Evolutionary conservation across 371 early-diverging fungal species (phyloP).

Genomic region (Actinomortierella wolfii): DNA sequence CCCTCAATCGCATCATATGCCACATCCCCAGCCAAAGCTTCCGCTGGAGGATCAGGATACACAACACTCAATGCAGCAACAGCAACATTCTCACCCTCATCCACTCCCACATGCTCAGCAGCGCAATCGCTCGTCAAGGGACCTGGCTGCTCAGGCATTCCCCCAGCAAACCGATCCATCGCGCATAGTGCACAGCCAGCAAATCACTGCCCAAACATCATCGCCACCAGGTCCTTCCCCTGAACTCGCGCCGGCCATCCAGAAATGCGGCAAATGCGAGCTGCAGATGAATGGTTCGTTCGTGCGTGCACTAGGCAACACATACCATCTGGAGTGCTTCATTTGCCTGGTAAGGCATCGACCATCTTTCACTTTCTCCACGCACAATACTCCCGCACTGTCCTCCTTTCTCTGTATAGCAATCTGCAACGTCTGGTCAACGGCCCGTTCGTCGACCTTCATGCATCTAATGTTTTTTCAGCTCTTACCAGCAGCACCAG

Average conservation of each 20-base stretch:
- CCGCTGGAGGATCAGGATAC: too few species aligned
- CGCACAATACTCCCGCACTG: conserved; percentile 3
- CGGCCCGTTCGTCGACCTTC: background rate
- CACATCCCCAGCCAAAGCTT: too few species aligned
- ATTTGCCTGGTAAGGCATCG: conserved; percentile 78
- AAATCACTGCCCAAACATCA: conserved; percentile 15
- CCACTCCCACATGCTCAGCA: conserved; percentile 18
- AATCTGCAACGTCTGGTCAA: conserved; percentile 2
- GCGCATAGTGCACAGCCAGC: conserved; percentile 21
- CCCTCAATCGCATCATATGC: too few species aligned
- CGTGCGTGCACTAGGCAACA: conserved; percentile 87
- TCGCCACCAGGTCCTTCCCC: conserved; percentile 17
- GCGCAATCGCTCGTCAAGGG: conserved; percentile 18
- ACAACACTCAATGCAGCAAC: too few species aligned
- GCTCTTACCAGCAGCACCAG: background rate
- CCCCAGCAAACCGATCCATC: conserved; percentile 36
- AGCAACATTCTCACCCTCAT: conserved; percentile 9
- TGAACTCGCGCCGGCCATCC: conserved; percentile 27
- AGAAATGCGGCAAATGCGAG: conserved; percentile 56
- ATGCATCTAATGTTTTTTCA: conserved; percentile 6
- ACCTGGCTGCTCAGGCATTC: conserved; percentile 25
- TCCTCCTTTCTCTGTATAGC: conserved; percentile 1
- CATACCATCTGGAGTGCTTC: conserved; percentile 94
- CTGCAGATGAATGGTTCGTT: conserved; percentile 75
- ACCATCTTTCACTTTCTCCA: background rate